Evolutionary conservation across 345 rosid species (phyloP), one percentile per base, ranked within the genome.

Genomic region (Linum usitatissimum): DNA sequence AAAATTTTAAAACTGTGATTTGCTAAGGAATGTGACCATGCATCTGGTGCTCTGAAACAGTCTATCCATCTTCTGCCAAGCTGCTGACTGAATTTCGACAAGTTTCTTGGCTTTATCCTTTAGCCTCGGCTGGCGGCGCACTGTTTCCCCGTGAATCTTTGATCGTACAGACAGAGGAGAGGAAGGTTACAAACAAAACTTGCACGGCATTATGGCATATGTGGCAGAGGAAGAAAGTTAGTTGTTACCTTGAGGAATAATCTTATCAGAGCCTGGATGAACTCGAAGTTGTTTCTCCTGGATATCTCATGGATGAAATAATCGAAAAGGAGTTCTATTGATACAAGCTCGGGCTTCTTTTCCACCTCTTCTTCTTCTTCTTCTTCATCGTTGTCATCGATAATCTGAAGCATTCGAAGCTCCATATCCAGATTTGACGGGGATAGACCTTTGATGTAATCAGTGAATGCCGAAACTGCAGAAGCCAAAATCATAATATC

Each of bases 91-190:
- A 38, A 69, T 70, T 64, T 88, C 91, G 10, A 94, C 76, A 34
- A 94, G 99, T 71, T 73, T 73, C 74, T 67, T 73, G 4, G 93
- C 90, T 69, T 82, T 94, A 18, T 81, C 84, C 66, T 82, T 97
- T 72, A 90, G 76, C 36, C 68, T 79, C 1, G 81, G 61, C 58
- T 88, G 79, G 72, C 90, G 66, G 15, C 95, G 59, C 70, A 93
- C 70, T 0, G 95, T 87, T 76, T 93, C 99, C 6, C 97, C 95
- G 0, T 93, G 96, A 62, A 90, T 87, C 97, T 93, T 84, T 71
- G 63, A 69, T 12, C 4, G 28, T 6, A 17, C 7, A 55, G 28
- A 15, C 31, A 30, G 12, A 18, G 28, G 28, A 55, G 4, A 55
- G 28, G 20, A 18, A 18, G 4, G 18, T 23, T 23, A 23, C 28